A percentile compares a stretch with the other conserved stretches of the same genome.
These are phyloP conservation scores for Marasmius oreades DNA, from an alignment of 1,284 basidiomycete species.

Conservation along the genomic window DNA sequence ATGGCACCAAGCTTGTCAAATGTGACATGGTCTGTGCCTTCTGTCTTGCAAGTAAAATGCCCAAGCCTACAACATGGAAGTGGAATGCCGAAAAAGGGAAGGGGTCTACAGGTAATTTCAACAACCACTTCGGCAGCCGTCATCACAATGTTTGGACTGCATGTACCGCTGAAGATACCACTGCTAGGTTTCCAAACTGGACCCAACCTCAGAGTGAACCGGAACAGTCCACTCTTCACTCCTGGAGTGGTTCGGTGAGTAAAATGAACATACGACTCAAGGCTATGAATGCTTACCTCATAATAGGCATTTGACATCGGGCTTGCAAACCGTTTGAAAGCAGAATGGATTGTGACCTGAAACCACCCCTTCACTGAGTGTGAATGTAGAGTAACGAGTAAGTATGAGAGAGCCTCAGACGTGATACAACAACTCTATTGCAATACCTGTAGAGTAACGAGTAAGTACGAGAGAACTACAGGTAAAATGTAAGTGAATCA, in stretches of 20 bases:
- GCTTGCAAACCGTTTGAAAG: not conserved
- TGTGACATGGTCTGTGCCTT: constrained; percentile 1
- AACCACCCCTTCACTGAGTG: not conserved
- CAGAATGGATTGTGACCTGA: not conserved
- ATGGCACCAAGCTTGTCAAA: not conserved
- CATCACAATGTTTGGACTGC: not conserved
- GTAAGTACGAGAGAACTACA: too few species aligned
- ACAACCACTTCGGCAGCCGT: not conserved
- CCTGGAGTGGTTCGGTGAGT: not conserved
- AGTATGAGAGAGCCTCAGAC: not conserved
- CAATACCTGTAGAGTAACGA: not conserved
- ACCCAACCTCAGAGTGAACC: not conserved
- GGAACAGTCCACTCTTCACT: not conserved
- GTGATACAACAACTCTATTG: not conserved
- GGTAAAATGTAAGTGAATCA: too few species aligned
- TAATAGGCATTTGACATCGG: not conserved
- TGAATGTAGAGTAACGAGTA: not conserved
- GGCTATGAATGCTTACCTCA: not conserved
- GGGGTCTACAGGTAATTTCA: not conserved
- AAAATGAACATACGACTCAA: not conserved
- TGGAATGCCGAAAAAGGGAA: not conserved
- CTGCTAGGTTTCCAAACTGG: not conserved
- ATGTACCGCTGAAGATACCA: not conserved
- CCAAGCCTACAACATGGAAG: not conserved
- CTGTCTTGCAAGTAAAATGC: not conserved